Evolutionary conservation across 441 rosid genomes (phyloP), one percentile per base, ranked within the genome.

Genomic region (Erodium trifolium): DNA sequence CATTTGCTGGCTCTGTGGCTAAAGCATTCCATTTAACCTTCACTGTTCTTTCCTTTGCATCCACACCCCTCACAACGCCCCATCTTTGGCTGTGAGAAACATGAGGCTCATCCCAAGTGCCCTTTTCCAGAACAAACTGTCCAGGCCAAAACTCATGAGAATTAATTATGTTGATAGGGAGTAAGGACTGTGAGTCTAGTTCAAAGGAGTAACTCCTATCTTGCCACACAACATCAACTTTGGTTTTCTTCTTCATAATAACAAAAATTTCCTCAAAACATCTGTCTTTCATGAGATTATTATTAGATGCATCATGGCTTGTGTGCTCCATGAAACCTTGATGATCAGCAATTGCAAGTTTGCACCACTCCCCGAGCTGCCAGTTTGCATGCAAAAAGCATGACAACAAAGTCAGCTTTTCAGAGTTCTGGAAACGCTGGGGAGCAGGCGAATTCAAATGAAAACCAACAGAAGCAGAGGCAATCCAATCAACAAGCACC

Each of bases 301-400:
- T 68, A 67, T 71, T 51, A 29, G 71, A 68, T 69, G 73, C 73
- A 68, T 60, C 68, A 39, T 74, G 73, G 71, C 72, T 34, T 63
- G 37, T 64, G 57, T 68, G 72, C 68, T 80, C 81, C 47, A 60
- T 68, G 13, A 53, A 31, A 71, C 73, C 85, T 65, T 74, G 72
- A 69, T 67, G 16, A 14, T 82, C 76, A 63, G 81, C 80, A 75
- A 73, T 59, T 35, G 82, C 81, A 78, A 88, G 88, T 64, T 83
- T 71, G 65, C 97, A 94, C 96, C 91, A 91, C 81, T 94, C 99
- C 74, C 97, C 93, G 23, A 87, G 83, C 79, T 90, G 99, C 99
- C 97, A 94, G 76, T 68, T 84, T 71, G 87, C 95, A 77, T 94
- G 87, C 63, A 82, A 74, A 77, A 87, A 87, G 66, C 84, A 84